phyloP scores from a whole-genome alignment of 495 filamentous ascomycete genomes.

The Viridothelium virens region DNA sequence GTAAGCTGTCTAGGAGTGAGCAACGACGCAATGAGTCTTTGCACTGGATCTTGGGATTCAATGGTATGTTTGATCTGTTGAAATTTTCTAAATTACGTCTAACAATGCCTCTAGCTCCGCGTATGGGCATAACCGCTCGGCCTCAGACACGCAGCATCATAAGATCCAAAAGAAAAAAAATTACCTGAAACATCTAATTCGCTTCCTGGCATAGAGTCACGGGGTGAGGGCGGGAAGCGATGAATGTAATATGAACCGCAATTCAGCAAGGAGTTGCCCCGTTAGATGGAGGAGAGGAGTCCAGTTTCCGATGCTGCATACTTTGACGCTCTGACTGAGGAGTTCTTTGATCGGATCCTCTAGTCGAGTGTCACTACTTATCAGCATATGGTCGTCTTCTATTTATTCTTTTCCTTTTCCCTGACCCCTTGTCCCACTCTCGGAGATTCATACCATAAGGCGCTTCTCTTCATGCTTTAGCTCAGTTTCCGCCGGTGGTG shows the following conservation, averaged over 20 bases:
- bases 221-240: conserved; percentile 3
- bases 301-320: neutral
- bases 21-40: conserved; percentile 98
- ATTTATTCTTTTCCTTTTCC: neutral
- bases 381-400: conserved; percentile 5
- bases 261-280: conserved; percentile 6
- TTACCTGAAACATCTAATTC: neutral
- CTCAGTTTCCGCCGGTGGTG: neutral
- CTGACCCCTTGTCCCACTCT: neutral
- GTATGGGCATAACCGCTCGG: conserved; percentile 28
- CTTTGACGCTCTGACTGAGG: neutral
- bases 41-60: conserved; percentile 99
- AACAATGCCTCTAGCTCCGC: conserved; percentile 31
- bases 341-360: neutral
- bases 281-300: conserved; percentile 9
- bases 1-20: conserved; percentile 97
- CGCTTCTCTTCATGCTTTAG: neutral
- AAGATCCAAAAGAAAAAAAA: neutral
- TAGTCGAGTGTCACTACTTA: neutral
- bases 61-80: conserved; percentile 50
- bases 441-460: neutral
- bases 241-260: conserved; percentile 12
- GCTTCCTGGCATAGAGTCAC: conserved; percentile 3
- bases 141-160: neutral
- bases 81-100: conserved; percentile 13